Conservation (phyloP, 805 yeast species). For the Wickerhamiella azyma region DNA sequence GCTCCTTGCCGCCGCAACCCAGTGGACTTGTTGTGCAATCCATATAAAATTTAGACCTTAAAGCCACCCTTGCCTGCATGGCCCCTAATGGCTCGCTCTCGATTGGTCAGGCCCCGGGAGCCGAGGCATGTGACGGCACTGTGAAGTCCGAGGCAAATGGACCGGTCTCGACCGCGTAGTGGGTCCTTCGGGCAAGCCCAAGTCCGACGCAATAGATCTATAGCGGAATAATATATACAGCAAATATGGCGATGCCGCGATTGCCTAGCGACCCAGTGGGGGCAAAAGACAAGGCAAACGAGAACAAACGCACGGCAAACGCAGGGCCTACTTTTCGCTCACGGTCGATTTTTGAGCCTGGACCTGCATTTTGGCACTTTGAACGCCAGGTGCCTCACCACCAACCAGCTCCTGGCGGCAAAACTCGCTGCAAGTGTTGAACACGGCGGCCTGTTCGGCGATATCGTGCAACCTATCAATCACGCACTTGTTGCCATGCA, state of each 20-base stretch:
- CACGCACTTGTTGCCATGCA: constrained; percentile 60
- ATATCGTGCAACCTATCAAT: constrained; percentile 56
- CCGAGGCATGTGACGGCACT: constrained; percentile 4
- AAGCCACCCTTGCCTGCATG: too few species aligned
- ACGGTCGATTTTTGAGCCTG: background rate
- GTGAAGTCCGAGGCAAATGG: background rate
- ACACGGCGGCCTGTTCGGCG: constrained; percentile 63
- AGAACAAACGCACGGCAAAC: too few species aligned
- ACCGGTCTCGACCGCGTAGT: background rate
- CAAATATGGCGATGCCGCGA: too few species aligned
- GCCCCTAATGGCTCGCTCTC: background rate
- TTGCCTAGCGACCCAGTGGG: too few species aligned
- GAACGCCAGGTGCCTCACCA: constrained; percentile 9
- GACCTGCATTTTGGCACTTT: constrained; percentile 6
- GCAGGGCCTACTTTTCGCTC: background rate
- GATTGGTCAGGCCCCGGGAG: background rate
- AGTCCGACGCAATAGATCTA: too few species aligned
- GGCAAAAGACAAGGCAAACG: too few species aligned
- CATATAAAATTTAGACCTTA: too few species aligned
- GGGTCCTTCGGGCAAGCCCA: background rate
- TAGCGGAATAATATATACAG: too few species aligned
- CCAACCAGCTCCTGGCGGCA: constrained; percentile 37
- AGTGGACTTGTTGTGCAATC: too few species aligned
- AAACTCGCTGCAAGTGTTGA: constrained; percentile 57
- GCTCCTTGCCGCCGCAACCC: too few species aligned